Base-by-base conservation (phyloP, 441 rosid species). In the Erodium texanum region DNA sequence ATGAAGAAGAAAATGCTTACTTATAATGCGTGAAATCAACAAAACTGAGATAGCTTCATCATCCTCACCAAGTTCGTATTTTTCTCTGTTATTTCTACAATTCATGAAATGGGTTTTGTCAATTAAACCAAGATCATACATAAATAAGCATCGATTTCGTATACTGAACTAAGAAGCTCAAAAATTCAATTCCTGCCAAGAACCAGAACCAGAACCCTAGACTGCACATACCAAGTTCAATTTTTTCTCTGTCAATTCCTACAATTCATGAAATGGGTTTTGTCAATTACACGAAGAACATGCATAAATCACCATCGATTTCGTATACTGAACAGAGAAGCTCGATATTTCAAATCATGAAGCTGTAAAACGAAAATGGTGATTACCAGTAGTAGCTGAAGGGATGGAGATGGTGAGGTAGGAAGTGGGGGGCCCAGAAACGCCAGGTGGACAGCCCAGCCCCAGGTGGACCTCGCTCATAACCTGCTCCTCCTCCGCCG, bases 401-500 rank as follows among this genome's bases (percentile, higher is more conserved):
- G 95, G 90, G n/a, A 77, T 61, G 69, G 82, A 77, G 81, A 89
- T 68, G 73, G 76, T 75, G 89, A 89, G 90, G 58, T 72, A 83
- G 68, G 96, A 87, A 66, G 84, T 62, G 78, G 83, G 83, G 22
- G 91, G 83, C 0, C 87, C 87, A 23, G 81, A 73, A 24, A 74
- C 68, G 68, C 73, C 71, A 12, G 91, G 88, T 61, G 93, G 93
- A 68, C 98, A 93, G 20, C 59, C 22, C 8, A 52, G 59, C 45
- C 97, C 94, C 9, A 87, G 54, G 74, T 89, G 96, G 45, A 90
- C 83, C 80, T 93, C 94, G 77, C 98, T 90, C 94, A 90, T 93
- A 82, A 90, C 92, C 15, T 76, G 75, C 41, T 66, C 74, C 64
- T 36, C 78, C 43, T 72, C 75, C 11, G 0, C 24, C 7, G 64